Evolutionary conservation across 164 flowering plant species (phyloP).

Genomic region (Platanus orientalis): DNA sequence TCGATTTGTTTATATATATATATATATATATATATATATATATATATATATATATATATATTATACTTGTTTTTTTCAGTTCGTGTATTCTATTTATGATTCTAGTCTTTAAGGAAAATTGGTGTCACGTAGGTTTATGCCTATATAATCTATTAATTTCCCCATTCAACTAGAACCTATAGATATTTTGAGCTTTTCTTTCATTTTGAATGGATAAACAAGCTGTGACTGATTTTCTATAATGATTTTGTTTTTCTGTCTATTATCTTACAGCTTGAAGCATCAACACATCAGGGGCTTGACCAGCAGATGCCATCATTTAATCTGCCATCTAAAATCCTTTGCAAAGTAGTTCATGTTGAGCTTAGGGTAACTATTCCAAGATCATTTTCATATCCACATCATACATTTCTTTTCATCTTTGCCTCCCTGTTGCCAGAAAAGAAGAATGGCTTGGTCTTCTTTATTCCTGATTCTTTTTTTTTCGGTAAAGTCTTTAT

Average conservation of each 20-base stretch:
- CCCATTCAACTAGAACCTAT: neutral
- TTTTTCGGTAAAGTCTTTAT: neutral
- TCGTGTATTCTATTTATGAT: neutral
- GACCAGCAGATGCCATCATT: conserved; percentile 87
- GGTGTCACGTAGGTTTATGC: too few relatives aligned
- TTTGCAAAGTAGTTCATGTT: conserved; percentile 80
- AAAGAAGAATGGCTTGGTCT: neutral
- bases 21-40: too few relatives aligned
- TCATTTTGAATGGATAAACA: neutral
- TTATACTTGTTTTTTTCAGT: too few relatives aligned
- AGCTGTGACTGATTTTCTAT: neutral
- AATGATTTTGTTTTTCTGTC: neutral
- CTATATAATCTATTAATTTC: too few relatives aligned
- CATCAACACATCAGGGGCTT: conserved; percentile 69
- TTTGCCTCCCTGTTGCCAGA: neutral
- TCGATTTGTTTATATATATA: too few relatives aligned
- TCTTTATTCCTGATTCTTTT: neutral
- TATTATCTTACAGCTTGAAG: conserved; percentile 60
- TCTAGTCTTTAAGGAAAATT: too few relatives aligned
- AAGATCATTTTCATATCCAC: neutral
- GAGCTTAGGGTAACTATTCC: conserved; percentile 57
- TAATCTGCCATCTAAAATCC: conserved; percentile 84
- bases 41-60: too few relatives aligned
- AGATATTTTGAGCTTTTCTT: neutral
- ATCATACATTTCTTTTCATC: neutral